Percentiles rank a stretch among this genome's conserved stretches.
phyloP scores from a whole-genome alignment of 2,329 filamentous ascomycete species.

The Pseudocercospora ulei region DNA sequence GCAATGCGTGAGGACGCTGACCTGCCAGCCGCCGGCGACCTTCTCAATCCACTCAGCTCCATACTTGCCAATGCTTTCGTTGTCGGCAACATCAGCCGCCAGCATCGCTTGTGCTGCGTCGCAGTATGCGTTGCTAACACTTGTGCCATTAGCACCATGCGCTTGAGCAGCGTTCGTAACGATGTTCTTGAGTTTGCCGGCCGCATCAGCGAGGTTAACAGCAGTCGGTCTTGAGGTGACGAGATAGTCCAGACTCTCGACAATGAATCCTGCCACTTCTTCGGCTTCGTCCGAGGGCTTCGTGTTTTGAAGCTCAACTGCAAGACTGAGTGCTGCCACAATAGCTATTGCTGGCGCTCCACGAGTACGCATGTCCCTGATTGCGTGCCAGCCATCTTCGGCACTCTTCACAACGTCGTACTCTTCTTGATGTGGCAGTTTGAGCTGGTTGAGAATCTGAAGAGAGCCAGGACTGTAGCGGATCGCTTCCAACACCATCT shows the following conservation, averaged over 20 bases:
- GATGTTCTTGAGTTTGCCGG: conserved; percentile 61
- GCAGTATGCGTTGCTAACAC: conserved; percentile 62
- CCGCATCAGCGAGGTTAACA: conserved; percentile 87
- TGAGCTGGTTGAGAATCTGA: conserved; percentile 73
- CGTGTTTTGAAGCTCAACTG: conserved; percentile 63
- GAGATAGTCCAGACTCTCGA: conserved; percentile 71
- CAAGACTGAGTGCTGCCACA: conserved; percentile 81
- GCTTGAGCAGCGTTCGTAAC: conserved; percentile 46
- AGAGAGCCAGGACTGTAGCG: conserved; percentile 63
- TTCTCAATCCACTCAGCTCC: conserved; percentile 77
- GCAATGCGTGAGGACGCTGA: conserved; percentile 93
- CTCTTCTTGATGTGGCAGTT: conserved; percentile 67
- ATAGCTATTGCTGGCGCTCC: conserved; percentile 94
- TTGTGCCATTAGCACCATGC: conserved; percentile 40
- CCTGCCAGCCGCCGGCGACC: conserved; percentile 44
- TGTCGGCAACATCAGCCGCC: conserved; percentile 75
- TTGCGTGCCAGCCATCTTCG: conserved; percentile 71
- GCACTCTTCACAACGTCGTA: conserved; percentile 63
- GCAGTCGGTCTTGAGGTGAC: conserved; percentile 85
- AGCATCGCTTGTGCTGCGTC: conserved; percentile 76
- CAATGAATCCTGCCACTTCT: conserved; percentile 58
- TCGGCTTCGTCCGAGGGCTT: conserved; percentile 47
- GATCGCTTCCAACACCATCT: conserved; percentile 63
- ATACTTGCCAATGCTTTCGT: conserved; percentile 70
- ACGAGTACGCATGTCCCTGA: conserved; percentile 67